phyloP scores from a whole-genome alignment of 257 asterid genomes.

The Mentha longifolia region DNA sequence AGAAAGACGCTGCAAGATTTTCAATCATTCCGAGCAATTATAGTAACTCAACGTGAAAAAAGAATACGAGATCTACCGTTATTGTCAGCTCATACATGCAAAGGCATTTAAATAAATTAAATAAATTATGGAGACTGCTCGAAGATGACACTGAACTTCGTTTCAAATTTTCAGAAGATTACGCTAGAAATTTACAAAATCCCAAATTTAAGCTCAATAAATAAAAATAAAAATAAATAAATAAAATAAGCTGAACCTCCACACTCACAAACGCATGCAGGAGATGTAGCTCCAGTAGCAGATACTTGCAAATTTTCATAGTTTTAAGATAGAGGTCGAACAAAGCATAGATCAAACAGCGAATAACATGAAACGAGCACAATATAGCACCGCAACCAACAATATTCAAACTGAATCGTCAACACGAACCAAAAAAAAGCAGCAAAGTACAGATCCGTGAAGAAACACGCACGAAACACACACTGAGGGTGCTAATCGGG shows the following conservation, averaged over 20 bases:
- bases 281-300: neutral
- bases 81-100: neutral
- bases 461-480: constrained; percentile 2
- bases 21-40: no score
- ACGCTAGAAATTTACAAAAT: neutral
- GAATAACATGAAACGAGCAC: neutral
- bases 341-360: constrained; percentile 8
- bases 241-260: neutral
- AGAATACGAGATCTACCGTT: constrained; percentile 1
- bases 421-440: neutral
- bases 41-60: neutral
- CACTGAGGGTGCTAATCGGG: neutral
- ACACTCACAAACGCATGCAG: neutral
- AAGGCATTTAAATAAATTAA: neutral
- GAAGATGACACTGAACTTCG: neutral
- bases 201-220: neutral
- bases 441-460: neutral
- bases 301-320: neutral
- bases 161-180: neutral
- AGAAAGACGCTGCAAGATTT: neutral
- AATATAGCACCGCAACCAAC: neutral
- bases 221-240: neutral
- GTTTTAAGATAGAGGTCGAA: neutral
- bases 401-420: constrained; percentile 14
- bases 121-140: no score